Base-by-base conservation (phyloP, 768 basidiomycete species). In the Tulasnella sp. region DNA sequence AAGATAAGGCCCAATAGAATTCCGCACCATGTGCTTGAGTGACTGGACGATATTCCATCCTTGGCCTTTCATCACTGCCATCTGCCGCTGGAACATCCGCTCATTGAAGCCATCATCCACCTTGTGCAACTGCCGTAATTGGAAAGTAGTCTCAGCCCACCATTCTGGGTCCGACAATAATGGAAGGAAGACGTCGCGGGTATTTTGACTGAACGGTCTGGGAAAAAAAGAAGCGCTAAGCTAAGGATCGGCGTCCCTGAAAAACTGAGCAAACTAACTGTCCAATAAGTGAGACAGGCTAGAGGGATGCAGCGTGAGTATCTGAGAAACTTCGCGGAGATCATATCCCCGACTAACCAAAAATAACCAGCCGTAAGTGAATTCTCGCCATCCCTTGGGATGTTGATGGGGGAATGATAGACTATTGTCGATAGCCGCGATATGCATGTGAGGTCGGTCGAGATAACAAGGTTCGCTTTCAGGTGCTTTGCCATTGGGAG, bases 21-120 rank as follows among this genome's bases (percentile, higher is more conserved):
- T 42, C 88, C 92, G 85, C 84, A 94, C 94, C 28, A 87, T 84
- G 84, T 96, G 95, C 83, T 89, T 92, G 76, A 96, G 86, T 1
- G 94, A 95, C 84, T 96, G 93, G 2, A 96, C 89, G 50, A 97
- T 93, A 83, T 96, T 96, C 90, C 93, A 95, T 60, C 94, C 96
- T 85, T 97, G 96, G 18, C 95, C 96, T 86, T 97, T 97, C 81
- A 97, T 93, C 6, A 97, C 95, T n/a, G 95, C 93, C 79, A 97
- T 86, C 89, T 97, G 96, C 81, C 93, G 89, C 93, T 94, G 75
- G 40, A 72, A 74, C 95, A 96, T 96, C 86, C 94, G 95, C 0
- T 93, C 93, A 85, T 96, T 93, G 84, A 95, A 96, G 86, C 94
- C 95, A 4, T 93, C 91, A 84, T 96, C 96, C 3, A 94, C 88